Conservation (phyloP, 2,329 filamentous ascomycete genomes). For the Neopestalotiopsis sp. region DNA sequence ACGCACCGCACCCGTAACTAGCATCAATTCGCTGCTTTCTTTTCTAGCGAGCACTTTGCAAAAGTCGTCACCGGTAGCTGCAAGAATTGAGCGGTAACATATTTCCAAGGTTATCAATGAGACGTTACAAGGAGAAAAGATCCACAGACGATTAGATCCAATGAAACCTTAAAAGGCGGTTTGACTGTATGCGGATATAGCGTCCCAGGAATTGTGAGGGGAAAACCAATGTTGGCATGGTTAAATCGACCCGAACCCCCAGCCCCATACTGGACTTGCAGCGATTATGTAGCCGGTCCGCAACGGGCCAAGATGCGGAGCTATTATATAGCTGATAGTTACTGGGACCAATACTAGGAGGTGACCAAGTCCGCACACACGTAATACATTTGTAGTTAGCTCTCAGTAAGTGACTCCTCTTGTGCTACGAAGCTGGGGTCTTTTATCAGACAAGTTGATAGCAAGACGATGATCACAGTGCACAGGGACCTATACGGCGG, state of each 20-base stretch:
- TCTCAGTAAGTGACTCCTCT: not conserved
- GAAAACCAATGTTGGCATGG: not conserved
- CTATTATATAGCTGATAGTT: not conserved
- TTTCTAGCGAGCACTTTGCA: no score
- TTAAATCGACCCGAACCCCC: not conserved
- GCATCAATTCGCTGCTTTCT: not conserved
- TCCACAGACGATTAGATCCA: not conserved
- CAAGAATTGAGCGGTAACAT: not conserved
- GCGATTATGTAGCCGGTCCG: not conserved
- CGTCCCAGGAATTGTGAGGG: conserved; percentile 1
- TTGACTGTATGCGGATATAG: conserved; percentile 6
- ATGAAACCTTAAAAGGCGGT: conserved; percentile 12
- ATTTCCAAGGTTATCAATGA: not conserved
- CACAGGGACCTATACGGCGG: not conserved
- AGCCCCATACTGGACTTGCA: not conserved
- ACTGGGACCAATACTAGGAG: no score
- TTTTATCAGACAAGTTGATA: not conserved
- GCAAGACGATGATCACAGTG: not conserved
- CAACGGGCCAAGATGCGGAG: not conserved
- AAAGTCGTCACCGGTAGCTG: not conserved
- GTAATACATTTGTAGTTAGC: no score
- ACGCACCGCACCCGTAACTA: not conserved
- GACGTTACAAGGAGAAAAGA: not conserved
- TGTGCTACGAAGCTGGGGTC: not conserved
- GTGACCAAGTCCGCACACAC: no score